phyloP scores from a whole-genome alignment of 2,329 filamentous ascomycete species.

The Colletotrichum kahawae region DNA sequence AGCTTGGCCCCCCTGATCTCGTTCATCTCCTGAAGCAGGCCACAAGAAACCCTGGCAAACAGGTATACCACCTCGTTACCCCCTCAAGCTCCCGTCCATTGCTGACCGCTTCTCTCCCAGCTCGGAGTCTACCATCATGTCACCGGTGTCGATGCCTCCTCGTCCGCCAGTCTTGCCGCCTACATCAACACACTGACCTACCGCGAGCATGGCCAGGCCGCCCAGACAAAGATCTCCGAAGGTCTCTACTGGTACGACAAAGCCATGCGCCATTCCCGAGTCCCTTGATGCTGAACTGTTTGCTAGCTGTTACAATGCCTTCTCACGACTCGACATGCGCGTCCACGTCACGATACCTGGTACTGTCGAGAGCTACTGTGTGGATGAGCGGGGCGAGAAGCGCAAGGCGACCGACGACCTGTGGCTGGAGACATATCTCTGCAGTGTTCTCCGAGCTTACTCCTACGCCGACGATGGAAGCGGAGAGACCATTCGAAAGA shows the following conservation, averaged over 20 bases:
- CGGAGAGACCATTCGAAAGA: constrained; percentile 93
- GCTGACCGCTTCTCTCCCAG: constrained; percentile 47
- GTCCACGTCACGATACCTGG: constrained; percentile 97
- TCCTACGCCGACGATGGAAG: constrained; percentile 96
- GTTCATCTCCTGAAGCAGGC: constrained; percentile 89
- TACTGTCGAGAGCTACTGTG: constrained; percentile 95
- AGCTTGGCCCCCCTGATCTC: constrained; percentile 93
- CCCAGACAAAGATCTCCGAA: constrained; percentile 83
- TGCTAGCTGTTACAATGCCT: constrained; percentile 93
- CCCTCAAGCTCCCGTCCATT: not conserved
- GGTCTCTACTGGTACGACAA: constrained; percentile 82
- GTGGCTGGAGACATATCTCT: constrained; percentile 97
- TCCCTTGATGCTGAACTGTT: not conserved
- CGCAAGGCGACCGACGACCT: constrained; percentile 90
- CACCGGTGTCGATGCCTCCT: constrained; percentile 95
- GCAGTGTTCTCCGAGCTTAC: constrained; percentile 91
- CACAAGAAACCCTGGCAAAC: constrained; percentile 61
- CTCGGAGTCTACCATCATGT: constrained; percentile 97
- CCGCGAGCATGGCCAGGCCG: constrained; percentile 77
- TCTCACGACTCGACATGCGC: constrained; percentile 96
- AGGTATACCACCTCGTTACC: constrained; percentile 39
- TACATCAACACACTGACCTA: constrained; percentile 99
- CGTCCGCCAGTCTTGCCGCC: constrained; percentile 92
- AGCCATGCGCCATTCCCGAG: constrained; percentile 35
- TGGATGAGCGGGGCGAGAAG: constrained; percentile 96